Base-by-base conservation (phyloP, 2,329 filamentous ascomycete genomes). In the Cladosporium sp. region DNA sequence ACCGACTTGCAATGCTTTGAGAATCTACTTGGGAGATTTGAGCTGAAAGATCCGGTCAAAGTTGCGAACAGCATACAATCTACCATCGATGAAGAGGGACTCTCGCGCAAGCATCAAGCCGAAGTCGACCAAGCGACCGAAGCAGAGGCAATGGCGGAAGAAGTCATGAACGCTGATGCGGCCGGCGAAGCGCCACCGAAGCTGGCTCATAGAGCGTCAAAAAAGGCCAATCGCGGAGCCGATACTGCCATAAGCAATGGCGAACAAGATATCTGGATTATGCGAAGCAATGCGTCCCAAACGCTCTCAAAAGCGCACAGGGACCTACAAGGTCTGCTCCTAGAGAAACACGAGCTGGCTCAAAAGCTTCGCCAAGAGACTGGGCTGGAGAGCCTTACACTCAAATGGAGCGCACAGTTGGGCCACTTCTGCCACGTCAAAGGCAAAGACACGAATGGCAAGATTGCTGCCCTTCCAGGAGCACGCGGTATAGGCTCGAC, bases 381-480 rank as follows among this genome's bases (percentile, higher is more conserved):
- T 41, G 69, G 71, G 55, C 61, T 54, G 63, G 71, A 53, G 5
- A 85, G 79, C 54, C 77, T 97, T 41, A 86, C 83, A 0, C 78
- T 98, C 16, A 87, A 86, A 62, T 97, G 90, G 87, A 89, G 86
- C 1, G 86, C 92, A 0, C 86, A 85, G 11, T 78, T 95, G 2
- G 92, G 93, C 8, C 89, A 98, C 67, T 87, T 95, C 63, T 91
- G 87, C 61, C 91, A 97, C 66, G 80, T 97, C 61, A 93, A 86
- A 69, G 89, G 89, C 33, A 91, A 87, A 67, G 86, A 93, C 62
- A 74, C 80, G 5, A 69, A 74, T 53, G 69, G 74, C 38, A 58
- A 68, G 19, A 56, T 78, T 3, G 68, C 73, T 51, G 66, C 68
- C 9, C 60, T 75, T 46, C 69, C 66, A 43, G 72, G 70, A 56